Evolutionary conservation across 345 rosid genomes (phyloP).

Genomic region (Populus euphratica): DNA sequence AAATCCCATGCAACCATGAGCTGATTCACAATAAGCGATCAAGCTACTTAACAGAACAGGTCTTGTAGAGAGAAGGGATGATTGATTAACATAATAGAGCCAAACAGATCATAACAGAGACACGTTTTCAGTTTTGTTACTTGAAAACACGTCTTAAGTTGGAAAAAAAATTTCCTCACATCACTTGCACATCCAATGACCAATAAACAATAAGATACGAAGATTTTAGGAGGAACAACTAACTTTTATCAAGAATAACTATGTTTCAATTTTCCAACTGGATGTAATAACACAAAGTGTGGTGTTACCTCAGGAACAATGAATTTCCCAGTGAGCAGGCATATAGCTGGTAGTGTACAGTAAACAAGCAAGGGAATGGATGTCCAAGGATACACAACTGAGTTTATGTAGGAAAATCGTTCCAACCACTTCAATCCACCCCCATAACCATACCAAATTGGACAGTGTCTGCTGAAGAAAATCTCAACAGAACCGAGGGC

Average conservation of each 20-base stretch:
- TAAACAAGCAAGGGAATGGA: conserved; percentile 83
- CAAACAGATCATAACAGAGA: not conserved
- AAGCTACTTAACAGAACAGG: not conserved
- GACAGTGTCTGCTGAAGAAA: conserved; percentile 92
- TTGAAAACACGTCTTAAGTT: not conserved
- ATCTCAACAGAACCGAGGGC: conserved; percentile 98
- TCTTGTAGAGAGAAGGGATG: not conserved
- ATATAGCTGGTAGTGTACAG: conserved; percentile 88
- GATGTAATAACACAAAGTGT: not conserved
- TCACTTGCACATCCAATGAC: not conserved
- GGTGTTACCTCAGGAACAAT: conserved; percentile 88
- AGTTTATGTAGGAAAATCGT: conserved; percentile 87
- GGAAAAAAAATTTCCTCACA: not conserved
- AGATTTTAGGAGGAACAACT: not conserved
- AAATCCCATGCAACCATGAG: not conserved
- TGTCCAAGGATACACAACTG: conserved; percentile 92
- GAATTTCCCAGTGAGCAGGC: conserved; percentile 89
- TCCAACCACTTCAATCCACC: conserved; percentile 96
- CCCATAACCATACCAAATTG: conserved; percentile 96
- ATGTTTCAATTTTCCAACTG: not conserved
- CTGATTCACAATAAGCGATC: not conserved
- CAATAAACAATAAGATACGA: not conserved
- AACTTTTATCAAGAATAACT: not conserved
- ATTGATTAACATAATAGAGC: not conserved
- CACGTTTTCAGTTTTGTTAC: not conserved